Evolutionary conservation across 768 basidiomycete species (phyloP).

Genomic region (Calocera cornea): DNA sequence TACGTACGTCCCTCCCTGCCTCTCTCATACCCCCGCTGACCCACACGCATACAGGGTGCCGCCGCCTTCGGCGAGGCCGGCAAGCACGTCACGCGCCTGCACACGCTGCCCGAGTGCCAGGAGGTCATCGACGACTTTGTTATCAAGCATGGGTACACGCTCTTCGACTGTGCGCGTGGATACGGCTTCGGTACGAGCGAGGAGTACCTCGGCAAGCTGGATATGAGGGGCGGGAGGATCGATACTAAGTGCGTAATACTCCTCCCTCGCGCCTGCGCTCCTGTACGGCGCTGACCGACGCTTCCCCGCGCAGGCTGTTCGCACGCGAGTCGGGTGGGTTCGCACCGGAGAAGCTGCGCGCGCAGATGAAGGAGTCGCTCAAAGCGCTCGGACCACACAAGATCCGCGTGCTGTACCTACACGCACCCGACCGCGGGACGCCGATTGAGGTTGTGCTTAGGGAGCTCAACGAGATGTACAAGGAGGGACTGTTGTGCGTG

Average conservation of each 20-base stretch:
- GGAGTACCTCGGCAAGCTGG: slow-evolving; percentile 31
- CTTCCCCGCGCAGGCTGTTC: slow-evolving; percentile 29
- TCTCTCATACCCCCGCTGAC: background rate
- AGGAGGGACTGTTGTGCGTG: slow-evolving; percentile 43
- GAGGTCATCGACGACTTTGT: slow-evolving; percentile 36
- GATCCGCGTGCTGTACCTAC: slow-evolving; percentile 42
- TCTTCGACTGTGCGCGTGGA: slow-evolving; percentile 36
- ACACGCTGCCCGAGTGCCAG: slow-evolving; percentile 28
- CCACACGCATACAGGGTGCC: slow-evolving; percentile 27
- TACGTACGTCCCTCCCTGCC: slow-evolving; percentile 18
- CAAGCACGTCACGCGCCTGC: slow-evolving; percentile 31
- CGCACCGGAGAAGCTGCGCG: slow-evolving; percentile 29
- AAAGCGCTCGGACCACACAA: slow-evolving; percentile 34
- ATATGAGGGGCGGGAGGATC: slow-evolving; percentile 30
- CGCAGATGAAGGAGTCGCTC: slow-evolving; percentile 35
- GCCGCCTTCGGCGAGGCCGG: slow-evolving; percentile 35
- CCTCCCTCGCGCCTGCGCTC: background rate
- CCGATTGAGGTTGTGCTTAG: slow-evolving; percentile 44
- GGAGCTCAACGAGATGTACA: slow-evolving; percentile 41
- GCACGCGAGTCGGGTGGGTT: slow-evolving; percentile 33
- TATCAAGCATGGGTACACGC: slow-evolving; percentile 30
- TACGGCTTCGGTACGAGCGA: background rate
- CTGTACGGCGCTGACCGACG: background rate
- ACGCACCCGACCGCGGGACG: slow-evolving; percentile 45
- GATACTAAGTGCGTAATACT: slow-evolving; percentile 35